Percentiles rank a stretch among this genome's conserved stretches.
Conservation (phyloP, 176 grass and related monocot genomes). For the Areca catechu region DNA sequence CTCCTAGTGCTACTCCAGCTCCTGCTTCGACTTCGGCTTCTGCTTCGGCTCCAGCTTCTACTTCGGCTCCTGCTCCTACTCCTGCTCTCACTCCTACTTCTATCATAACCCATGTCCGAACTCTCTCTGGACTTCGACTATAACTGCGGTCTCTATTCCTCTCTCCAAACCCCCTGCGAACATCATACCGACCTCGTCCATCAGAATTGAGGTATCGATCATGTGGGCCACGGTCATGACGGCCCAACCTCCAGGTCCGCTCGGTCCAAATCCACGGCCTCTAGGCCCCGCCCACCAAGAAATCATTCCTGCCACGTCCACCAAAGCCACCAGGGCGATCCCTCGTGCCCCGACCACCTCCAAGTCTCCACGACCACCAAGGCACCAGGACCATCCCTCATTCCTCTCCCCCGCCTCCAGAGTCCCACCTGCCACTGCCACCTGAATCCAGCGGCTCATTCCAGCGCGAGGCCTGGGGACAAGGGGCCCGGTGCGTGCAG, state of each 20-base stretch:
- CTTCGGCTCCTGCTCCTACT: slow-evolving; percentile 50
- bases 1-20: slow-evolving; percentile 36
- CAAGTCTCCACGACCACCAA: slow-evolving; percentile 32
- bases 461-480: slow-evolving; percentile 39
- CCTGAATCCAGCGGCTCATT: slow-evolving; percentile 43
- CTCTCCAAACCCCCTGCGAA: slow-evolving; percentile 42
- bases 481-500: slow-evolving; percentile 40
- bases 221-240: slow-evolving; percentile 49
- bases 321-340: too few relatives aligned
- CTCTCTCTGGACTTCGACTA: slow-evolving; percentile 66
- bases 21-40: slow-evolving; percentile 46
- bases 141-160: slow-evolving; percentile 59
- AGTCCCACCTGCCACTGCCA: background rate
- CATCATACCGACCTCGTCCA: slow-evolving; percentile 55
- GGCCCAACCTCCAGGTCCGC: slow-evolving; percentile 32
- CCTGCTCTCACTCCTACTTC: slow-evolving; percentile 42
- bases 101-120: slow-evolving; percentile 40
- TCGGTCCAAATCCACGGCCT: slow-evolving; percentile 48
- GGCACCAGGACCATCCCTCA: too few relatives aligned
- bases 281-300: too few relatives aligned
- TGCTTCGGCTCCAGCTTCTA: slow-evolving; percentile 36
- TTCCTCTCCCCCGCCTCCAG: too few relatives aligned
- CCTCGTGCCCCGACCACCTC: too few relatives aligned
- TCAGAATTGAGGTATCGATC: slow-evolving; percentile 55
- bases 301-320: too few relatives aligned